Conservation (phyloP, 106 monocot genomes). For the Dendrobium chrysotoxum region DNA sequence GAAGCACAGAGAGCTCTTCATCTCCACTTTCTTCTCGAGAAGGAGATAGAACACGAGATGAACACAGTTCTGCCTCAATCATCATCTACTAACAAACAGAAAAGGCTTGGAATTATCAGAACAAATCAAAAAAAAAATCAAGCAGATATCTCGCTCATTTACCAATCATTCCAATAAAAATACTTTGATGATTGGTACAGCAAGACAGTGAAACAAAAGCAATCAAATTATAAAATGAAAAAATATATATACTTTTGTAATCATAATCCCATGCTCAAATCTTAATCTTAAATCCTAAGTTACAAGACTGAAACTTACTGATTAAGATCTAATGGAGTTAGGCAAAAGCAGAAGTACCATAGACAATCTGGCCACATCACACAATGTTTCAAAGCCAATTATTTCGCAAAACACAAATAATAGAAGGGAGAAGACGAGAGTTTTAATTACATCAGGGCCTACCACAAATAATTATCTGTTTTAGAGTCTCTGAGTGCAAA, state of each 20-base stretch:
- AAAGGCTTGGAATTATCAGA: neutral
- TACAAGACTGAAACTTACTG: neutral
- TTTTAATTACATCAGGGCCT: neutral
- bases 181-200: neutral
- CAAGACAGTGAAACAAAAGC: neutral
- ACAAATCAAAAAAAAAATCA: neutral
- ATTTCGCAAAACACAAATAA: no score
- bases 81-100: conserved; percentile 6
- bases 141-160: neutral
- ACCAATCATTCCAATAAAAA: neutral
- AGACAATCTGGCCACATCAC: no score
- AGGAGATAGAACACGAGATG: conserved; percentile 36
- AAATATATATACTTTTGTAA: neutral
- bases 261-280: no score
- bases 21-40: conserved; percentile 75
- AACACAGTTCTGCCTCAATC: conserved; percentile 58
- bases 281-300: no score
- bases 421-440: no score
- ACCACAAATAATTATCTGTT: neutral
- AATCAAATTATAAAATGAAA: neutral
- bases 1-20: conserved; percentile 80
- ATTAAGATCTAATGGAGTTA: neutral
- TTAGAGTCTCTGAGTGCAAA: neutral
- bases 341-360: neutral
- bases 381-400: no score